Evolutionary conservation across 1,139 yeast species (phyloP), one percentile per base, ranked within the genome.

Genomic region (Candida frijolesensis): DNA sequence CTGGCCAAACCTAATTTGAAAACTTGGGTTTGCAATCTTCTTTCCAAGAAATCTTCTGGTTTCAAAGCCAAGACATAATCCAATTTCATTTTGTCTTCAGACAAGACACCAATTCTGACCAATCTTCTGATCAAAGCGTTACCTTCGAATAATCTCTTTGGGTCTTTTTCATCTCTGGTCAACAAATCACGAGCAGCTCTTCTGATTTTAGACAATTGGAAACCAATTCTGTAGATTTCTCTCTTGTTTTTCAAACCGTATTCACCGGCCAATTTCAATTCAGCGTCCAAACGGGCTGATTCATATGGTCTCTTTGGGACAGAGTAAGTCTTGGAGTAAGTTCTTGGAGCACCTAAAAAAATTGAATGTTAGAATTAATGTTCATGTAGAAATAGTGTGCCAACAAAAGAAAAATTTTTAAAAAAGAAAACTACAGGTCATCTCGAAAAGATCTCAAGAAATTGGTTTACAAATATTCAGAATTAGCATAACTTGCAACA

Each of bases 101-200:
- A 83, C 78, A 94, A 87, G 74, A 94, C 97, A 89, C 99, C 99
- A 66, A 91, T 85, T 84, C 97, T 91, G 58, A 91, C 97, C 74
- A 91, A 87, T 84, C 97, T 90, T 86, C 95, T 85, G 79, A 91
- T 94, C 78, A 94, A 90, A 74, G 99, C 99, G 76, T 94, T 94
- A 89, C 99, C 99, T 83, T 94, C 99, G 85, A 94, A 94, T 74
- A 94, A 88, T 85, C 99, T 92, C 89, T 91, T 94, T 85, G 97
- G 97, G 82, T 94, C 99, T 87, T 94, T 94, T 85, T 94, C 99
- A 71, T 94, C 99, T 85, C 97, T 91, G 83, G 99, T 94, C 81
- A 94, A 88, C 74, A 94, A 85, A 76, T 95, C 98, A 88, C 99
- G 96, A 75, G 99, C 99, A 78, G 99, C 99, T 85, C 99, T 91